phyloP scores from a whole-genome alignment of 495 filamentous ascomycete species.

The Lophiotrema nucula region DNA sequence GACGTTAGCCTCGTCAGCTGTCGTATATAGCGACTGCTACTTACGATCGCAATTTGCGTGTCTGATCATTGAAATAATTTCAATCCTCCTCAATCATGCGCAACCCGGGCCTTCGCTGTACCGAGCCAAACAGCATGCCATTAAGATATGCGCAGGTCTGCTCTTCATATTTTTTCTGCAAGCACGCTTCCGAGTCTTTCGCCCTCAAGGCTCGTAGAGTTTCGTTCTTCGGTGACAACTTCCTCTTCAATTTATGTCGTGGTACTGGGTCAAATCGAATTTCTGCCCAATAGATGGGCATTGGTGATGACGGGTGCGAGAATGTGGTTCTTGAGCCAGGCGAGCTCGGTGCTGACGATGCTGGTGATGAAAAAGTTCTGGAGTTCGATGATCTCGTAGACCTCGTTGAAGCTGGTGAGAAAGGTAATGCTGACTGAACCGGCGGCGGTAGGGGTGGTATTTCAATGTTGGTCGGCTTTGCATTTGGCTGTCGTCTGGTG shows the following conservation, averaged over 20 bases:
- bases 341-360: constrained; percentile 11
- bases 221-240: constrained; percentile 29
- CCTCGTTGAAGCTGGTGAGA: neutral
- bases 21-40: too few relatives aligned
- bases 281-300: neutral
- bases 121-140: constrained; percentile 17
- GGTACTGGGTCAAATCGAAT: constrained; percentile 1
- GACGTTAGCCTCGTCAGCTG: too few relatives aligned
- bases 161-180: constrained; percentile 39
- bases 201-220: constrained; percentile 37
- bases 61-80: too few relatives aligned
- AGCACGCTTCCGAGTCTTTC: constrained; percentile 38
- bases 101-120: neutral
- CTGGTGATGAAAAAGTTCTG: constrained; percentile 1
- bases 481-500: neutral
- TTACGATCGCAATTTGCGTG: too few relatives aligned
- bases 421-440: neutral
- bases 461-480: neutral
- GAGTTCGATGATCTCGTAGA: neutral
- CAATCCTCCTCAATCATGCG: neutral
- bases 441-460: neutral
- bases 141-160: constrained; percentile 39
- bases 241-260: constrained; percentile 29
- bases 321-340: neutral
- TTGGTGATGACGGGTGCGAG: neutral